These are phyloP conservation scores for Basidioascus undulatus DNA, from an alignment of 768 basidiomycete genomes.

Conservation along the genomic window DNA sequence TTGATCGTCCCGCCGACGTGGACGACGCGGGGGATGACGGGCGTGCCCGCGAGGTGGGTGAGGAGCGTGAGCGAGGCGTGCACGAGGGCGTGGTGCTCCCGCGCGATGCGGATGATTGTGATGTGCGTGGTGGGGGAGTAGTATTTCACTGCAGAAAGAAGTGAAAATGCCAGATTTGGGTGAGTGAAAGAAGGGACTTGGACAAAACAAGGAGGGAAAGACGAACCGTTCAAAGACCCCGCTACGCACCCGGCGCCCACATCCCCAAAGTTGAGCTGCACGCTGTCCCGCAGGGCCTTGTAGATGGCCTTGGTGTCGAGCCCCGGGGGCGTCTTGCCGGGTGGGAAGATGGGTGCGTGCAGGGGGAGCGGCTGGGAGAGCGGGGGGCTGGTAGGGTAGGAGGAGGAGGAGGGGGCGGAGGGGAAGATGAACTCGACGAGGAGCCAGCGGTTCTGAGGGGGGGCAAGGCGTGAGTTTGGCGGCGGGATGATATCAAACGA, in stretches of 20 bases:
- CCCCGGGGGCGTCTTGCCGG: conserved; percentile 7
- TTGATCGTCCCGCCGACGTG: conserved; percentile 67
- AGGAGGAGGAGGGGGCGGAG: conserved; percentile 2
- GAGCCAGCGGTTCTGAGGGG: conserved; percentile 54
- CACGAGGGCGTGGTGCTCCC: conserved; percentile 53
- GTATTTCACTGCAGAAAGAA: conserved; percentile 42
- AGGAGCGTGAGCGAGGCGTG: conserved; percentile 59
- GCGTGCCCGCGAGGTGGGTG: conserved; percentile 31
- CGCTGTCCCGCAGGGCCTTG: conserved; percentile 39
- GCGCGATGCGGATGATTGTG: conserved; percentile 61
- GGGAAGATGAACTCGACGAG: conserved; percentile 54
- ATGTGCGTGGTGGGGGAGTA: conserved; percentile 61
- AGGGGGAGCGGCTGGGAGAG: conserved; percentile 1
- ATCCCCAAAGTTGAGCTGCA: conserved; percentile 55
- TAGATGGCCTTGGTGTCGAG: conserved; percentile 44
- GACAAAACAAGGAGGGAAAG: too few relatives aligned
- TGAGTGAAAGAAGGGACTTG: neutral
- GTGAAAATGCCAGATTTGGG: neutral
- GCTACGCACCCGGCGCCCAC: conserved; percentile 65
- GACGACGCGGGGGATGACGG: conserved; percentile 47
- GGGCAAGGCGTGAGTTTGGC: neutral
- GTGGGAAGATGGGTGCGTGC: conserved; percentile 13
- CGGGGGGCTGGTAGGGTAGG: conserved; percentile 1
- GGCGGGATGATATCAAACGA: neutral
- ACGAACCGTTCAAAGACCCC: conserved; percentile 39